Conservation (phyloP, 106 monocot genomes). For the Dendrobium nobile region DNA sequence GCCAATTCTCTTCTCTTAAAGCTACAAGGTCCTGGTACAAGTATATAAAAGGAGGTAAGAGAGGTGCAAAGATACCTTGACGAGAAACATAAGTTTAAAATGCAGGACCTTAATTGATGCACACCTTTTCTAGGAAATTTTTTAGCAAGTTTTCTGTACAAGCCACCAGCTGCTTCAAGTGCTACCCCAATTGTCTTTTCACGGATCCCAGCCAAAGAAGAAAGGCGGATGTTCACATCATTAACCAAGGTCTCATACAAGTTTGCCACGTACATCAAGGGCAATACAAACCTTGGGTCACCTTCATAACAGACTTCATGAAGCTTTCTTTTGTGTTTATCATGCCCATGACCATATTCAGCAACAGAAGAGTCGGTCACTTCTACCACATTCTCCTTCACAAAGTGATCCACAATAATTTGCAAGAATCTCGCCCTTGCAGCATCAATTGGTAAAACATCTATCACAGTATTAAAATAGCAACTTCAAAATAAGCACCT, state of each 20-base stretch:
- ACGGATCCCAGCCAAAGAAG: slow-evolving; percentile 62
- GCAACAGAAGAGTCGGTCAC: slow-evolving; percentile 25
- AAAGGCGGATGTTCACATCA: slow-evolving; percentile 68
- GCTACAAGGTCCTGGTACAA: slow-evolving; percentile 51
- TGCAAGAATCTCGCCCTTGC: slow-evolving; percentile 79
- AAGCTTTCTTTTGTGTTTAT: slow-evolving; percentile 72
- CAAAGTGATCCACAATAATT: slow-evolving; percentile 74
- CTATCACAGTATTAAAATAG: slow-evolving; percentile 27
- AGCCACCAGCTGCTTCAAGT: slow-evolving; percentile 92
- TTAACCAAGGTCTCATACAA: slow-evolving; percentile 89
- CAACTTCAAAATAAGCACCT: background rate
- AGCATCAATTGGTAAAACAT: slow-evolving; percentile 79
- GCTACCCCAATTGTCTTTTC: slow-evolving; percentile 94
- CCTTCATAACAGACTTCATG: slow-evolving; percentile 73
- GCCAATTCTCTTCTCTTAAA: slow-evolving; percentile 95
- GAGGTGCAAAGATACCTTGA: background rate
- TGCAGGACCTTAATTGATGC: background rate
- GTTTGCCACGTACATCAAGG: slow-evolving; percentile 95
- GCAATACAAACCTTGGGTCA: slow-evolving; percentile 78
- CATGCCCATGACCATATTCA: slow-evolving; percentile 43
- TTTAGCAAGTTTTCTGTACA: slow-evolving; percentile 75
- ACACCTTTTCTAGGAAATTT: slow-evolving; percentile 86
- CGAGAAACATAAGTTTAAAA: background rate
- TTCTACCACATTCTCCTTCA: slow-evolving; percentile 65
- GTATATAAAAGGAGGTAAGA: background rate